Evolutionary conservation across 169 alveolate genomes (phyloP), one percentile per base, ranked within the genome.

Genomic region (Plasmodium yoelii): DNA sequence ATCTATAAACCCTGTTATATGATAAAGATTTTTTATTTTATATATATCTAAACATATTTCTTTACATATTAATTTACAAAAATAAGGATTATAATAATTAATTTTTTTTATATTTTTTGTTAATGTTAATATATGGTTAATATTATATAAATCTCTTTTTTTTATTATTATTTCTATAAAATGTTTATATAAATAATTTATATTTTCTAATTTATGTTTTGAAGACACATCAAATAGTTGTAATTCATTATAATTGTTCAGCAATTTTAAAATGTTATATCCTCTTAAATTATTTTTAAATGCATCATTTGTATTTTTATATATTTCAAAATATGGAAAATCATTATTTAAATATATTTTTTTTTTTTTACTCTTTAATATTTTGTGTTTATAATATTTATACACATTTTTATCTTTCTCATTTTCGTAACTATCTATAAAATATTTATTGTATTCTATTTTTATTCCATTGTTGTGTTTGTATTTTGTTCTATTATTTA

Each of bases 41-140:
- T 74, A 67, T 7, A 74, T 15, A 22, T 74, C 88, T 46, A 59
- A 53, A 46, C 44, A 74, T 9, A 74, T 59, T 65, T 74, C 88
- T 61, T 75, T 61, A 61, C 88, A 74, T 61, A 74, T 53, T 19
- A 74, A 15, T 61, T 74, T 74, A 53, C 88, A 74, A 42, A 74
- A 74, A 24, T 60, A 74, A 6, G 88, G 88, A 65, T 74, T 22
- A 55, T 74, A 74, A 74, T 60, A 74, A 59, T 74, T 74, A 47
- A 74, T 12, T 13, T 74, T 74, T 34, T 57, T 60, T 61, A 74
- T 34, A 47, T 74, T 46, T 8, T 74, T 67, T 44, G 67, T 61
- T 61, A 74, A 55, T 42, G 60, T 28, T 18, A 74, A 74, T 39
- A 74, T 1, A 6, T 74, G 13, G 64, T 39, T 61, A 9, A 74